Evolutionary conservation across 208 protist genomes (phyloP), one percentile per base, ranked within the genome.

Genomic region (Strigomonas culicis): DNA sequence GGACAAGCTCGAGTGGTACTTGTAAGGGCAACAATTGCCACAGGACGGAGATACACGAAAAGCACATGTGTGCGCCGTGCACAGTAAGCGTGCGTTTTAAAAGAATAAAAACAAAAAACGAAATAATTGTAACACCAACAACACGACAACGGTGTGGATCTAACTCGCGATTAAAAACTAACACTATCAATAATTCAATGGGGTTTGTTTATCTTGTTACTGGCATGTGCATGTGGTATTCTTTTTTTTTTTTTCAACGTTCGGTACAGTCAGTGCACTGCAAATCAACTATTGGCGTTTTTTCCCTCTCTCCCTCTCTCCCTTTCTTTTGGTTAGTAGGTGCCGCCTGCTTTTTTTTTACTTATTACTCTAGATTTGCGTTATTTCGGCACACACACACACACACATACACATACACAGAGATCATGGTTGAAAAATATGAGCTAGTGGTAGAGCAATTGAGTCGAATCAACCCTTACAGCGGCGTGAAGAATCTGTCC

Each of bases 1-100:
- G 17, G 86, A 93, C 71, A 96, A 92, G 50, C 79, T 92, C 43
- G 90, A 96, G 72, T 96, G 90, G 90, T 96, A 93, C 70, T 64
- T 96, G 64, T 96, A 77, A 66, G 4, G n/a, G 7, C 2, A 22
- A 13, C 1, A 58, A 57, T 59, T n/a, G n/a, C n/a, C n/a, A n/a
- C n/a, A n/a, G n/a, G n/a, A n/a, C n/a, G n/a, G n/a, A n/a, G n/a
- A n/a, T n/a, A n/a, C n/a, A n/a, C n/a, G n/a, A n/a, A n/a, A n/a
- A n/a, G n/a, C n/a, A n/a, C n/a, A n/a, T n/a, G n/a, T n/a, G n/a
- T n/a, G n/a, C n/a, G n/a, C n/a, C n/a, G n/a, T n/a, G n/a, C n/a
- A n/a, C n/a, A n/a, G n/a, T n/a, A n/a, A n/a, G n/a, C n/a, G n/a
- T n/a, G n/a, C n/a, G n/a, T n/a, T n/a, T n/a, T n/a, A n/a, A n/a